A percentile compares a stretch with the other conserved stretches of the same genome.
These are phyloP conservation scores for Elsinoe fawcettii DNA, from an alignment of 2,329 filamentous ascomycete genomes.

Conservation along the genomic window DNA sequence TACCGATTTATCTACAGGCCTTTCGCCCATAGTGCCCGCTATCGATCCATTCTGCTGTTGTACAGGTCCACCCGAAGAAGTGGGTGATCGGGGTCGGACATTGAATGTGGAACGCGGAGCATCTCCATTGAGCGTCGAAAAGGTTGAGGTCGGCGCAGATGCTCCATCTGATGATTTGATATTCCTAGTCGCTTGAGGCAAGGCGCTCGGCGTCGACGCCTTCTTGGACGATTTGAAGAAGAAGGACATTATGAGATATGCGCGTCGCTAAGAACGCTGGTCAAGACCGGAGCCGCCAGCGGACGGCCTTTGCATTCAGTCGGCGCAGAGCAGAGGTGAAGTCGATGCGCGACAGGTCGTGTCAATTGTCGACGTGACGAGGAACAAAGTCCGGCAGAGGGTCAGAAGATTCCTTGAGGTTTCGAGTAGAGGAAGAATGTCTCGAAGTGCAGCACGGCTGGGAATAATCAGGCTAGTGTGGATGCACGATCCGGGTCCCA, in stretches of 20 bases:
- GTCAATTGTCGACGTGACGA: background rate
- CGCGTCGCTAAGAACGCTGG: conserved; percentile 15
- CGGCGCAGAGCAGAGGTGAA: background rate
- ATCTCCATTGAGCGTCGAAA: conserved; percentile 42
- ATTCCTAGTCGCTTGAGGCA: conserved; percentile 50
- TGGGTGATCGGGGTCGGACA: conserved; percentile 12
- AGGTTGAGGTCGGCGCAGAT: conserved; percentile 28
- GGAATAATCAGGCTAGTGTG: conserved; percentile 14
- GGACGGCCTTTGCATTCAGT: conserved; percentile 11
- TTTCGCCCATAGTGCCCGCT: background rate
- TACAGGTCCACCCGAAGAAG: conserved; percentile 9
- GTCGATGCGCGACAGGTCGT: background rate
- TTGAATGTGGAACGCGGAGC: conserved; percentile 15
- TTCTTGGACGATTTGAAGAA: conserved; percentile 44
- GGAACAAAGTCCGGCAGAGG: background rate
- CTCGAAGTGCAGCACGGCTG: conserved; percentile 6
- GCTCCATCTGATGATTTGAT: conserved; percentile 49
- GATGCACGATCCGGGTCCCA: conserved; percentile 11
- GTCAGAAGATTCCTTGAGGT: background rate
- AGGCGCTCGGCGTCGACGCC: conserved; percentile 29
- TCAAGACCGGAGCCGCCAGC: conserved; percentile 13
- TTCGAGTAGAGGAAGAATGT: conserved; percentile 7
- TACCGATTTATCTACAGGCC: conserved; percentile 11
- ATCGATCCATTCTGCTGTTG: conserved; percentile 13
- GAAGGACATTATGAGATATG: conserved; percentile 39